Base-by-base conservation (phyloP, 192 early-diverging fungal species). In the Diversispora epigaea region DNA sequence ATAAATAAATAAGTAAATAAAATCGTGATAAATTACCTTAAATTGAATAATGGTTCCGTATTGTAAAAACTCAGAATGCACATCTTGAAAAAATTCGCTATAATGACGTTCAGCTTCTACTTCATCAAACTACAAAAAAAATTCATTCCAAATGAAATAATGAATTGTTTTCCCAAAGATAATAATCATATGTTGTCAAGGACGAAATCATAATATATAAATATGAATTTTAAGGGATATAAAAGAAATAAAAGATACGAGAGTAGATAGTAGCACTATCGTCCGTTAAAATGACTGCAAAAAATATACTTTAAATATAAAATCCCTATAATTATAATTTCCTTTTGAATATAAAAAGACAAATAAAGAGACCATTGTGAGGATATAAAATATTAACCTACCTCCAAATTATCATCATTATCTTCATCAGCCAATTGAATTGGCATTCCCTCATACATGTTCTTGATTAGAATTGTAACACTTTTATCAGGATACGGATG, bases 31-130 rank as follows among this genome's bases (percentile, higher is more conserved):
- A 21, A 21, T 50, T 65, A 75, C 83, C 76, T 83, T 84, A 32
- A 83, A 83, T 75, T 83, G 82, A 4, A 83, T 68, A 12, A 83
- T 71, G 14, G 69, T 80, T 32, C 82, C 82, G 39, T 80, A 71
- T 49, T 45, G 50, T 14, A 15, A 60, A 73, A 83, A 82, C 69
- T 83, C 82, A 3, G 63, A 43, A 64, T 83, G 82, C 9, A 79
- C 75, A 19, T 83, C 82, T 54, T 83, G 75, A 49, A 83, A 83
- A 76, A 80, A 83, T 55, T 83, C 82, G 3, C 61, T n/a, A 75
- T 79, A 83, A 72, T 79, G 82, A 19, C 72, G 70, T 25, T 83
- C 46, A 41, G 78, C 77, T 50, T 76, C 66, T 6, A 77, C 68
- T 43, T 82, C 78, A 50, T 83, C 82, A 61, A 44, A 71, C 76